Percentiles rank a stretch among this genome's conserved stretches.
Conservation (phyloP, 352 stramenopile species). For the Thalassiosira oceanica region DNA sequence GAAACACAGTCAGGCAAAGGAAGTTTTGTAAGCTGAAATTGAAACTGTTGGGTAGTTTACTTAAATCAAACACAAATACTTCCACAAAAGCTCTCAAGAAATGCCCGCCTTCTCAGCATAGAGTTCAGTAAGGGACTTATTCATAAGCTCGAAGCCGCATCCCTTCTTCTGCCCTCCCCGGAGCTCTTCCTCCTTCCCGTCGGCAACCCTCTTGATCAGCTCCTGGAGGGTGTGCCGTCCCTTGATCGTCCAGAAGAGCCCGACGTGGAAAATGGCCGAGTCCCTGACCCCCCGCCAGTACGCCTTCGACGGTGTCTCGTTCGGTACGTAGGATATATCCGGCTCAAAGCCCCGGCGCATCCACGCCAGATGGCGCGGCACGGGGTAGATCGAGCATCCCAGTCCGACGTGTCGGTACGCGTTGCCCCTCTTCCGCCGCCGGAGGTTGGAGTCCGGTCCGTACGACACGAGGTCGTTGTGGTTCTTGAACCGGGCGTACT, state of each 20-base stretch:
- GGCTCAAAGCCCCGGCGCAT: slow-evolving; percentile 25
- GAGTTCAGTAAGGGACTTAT: no score
- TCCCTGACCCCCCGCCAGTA: slow-evolving; percentile 45
- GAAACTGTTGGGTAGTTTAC: no score
- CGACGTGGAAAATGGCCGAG: slow-evolving; percentile 47
- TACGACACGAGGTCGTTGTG: slow-evolving; percentile 49
- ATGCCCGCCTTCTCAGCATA: no score
- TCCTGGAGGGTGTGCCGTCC: slow-evolving; percentile 33
- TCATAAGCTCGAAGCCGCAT: no score
- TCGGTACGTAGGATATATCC: slow-evolving; percentile 35
- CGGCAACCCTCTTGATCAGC: slow-evolving; percentile 45
- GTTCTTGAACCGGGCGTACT: slow-evolving; percentile 61
- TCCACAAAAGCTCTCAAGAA: no score
- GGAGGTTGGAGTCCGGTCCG: slow-evolving; percentile 49
- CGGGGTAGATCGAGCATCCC: slow-evolving; percentile 46
- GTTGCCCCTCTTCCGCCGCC: slow-evolving; percentile 33
- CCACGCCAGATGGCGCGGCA: slow-evolving; percentile 12
- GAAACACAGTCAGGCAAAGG: no score
- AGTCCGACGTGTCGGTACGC: slow-evolving; percentile 49
- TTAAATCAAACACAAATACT: no score
- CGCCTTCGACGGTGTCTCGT: slow-evolving; percentile 11
- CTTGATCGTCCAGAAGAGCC: slow-evolving; percentile 44
- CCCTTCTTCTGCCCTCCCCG: no score
- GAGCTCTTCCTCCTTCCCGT: no score
- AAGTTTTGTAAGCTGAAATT: no score